A percentile compares a stretch with the other conserved stretches of the same genome.
Evolutionary conservation across 2,329 filamentous ascomycete genomes (phyloP).

Genomic region (Botryotinia calthae): DNA sequence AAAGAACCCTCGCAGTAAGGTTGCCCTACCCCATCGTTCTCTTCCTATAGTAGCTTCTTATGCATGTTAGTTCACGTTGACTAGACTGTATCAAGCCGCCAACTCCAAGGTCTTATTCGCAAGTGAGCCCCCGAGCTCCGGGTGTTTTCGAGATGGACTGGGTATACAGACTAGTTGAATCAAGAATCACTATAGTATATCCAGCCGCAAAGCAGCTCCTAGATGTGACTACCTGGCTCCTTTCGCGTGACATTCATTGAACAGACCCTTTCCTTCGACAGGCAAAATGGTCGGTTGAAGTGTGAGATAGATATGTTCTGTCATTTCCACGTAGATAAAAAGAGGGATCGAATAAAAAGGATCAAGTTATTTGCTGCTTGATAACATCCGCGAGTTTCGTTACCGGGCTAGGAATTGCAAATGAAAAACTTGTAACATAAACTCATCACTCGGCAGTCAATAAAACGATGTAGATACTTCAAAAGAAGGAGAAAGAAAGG

Average conservation of each 20-base stretch:
- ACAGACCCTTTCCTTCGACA: not conserved
- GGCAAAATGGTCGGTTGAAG: not conserved
- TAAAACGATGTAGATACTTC: not conserved
- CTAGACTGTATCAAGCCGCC: not conserved
- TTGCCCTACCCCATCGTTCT: not conserved
- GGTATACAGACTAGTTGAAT: not conserved
- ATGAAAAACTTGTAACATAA: not conserved
- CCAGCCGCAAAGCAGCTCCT: too few relatives aligned
- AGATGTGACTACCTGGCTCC: not conserved
- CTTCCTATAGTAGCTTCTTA: not conserved
- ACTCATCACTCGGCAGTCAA: too few relatives aligned
- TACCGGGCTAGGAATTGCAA: not conserved
- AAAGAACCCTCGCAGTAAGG: not conserved
- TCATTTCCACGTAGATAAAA: too few relatives aligned
- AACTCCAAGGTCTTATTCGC: not conserved
- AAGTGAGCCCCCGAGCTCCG: not conserved
- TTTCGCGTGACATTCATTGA: not conserved
- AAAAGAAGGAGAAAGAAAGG: not conserved
- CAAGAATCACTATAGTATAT: not conserved
- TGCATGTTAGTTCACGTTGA: not conserved
- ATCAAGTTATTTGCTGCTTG: not conserved
- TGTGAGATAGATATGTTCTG: not conserved
- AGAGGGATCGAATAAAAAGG: not conserved
- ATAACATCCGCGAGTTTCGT: not conserved
- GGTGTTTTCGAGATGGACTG: not conserved